These are phyloP conservation scores for Paraphoma sp. DNA, from an alignment of 2,329 filamentous ascomycete species.

Conservation along the genomic window DNA sequence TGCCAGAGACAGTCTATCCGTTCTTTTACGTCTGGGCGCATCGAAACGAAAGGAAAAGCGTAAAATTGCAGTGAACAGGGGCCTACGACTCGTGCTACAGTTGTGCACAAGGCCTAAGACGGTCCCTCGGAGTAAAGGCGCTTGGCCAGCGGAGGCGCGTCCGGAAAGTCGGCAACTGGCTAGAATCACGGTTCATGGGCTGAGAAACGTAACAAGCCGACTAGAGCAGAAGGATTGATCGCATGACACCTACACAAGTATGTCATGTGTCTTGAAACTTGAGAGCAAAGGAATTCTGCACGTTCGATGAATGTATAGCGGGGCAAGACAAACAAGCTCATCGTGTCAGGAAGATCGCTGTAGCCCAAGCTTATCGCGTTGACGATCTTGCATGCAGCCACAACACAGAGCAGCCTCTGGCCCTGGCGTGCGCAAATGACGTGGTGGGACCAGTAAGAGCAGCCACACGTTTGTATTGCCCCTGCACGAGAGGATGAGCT, in stretches of 20 bases:
- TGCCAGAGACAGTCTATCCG: conserved; percentile 49
- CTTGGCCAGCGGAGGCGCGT: neutral
- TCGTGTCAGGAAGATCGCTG: neutral
- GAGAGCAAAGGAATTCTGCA: neutral
- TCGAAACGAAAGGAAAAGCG: conserved; percentile 23
- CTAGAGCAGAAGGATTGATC: neutral
- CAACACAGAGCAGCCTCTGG: conserved; percentile 10
- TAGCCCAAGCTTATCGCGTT: conserved; percentile 4
- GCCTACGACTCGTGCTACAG: neutral
- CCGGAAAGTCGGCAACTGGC: conserved; percentile 2
- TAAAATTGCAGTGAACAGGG: conserved; percentile 6
- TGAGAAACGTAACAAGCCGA: neutral
- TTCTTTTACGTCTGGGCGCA: conserved; percentile 48
- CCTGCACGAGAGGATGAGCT: conserved; percentile 3
- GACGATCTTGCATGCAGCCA: conserved; percentile 21
- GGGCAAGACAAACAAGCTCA: conserved; percentile 6
- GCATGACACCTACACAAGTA: neutral
- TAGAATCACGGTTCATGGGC: conserved; percentile 1
- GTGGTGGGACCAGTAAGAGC: neutral
- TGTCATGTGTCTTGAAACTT: no score
- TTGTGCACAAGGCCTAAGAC: conserved; percentile 2
- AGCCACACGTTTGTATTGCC: conserved; percentile 3
- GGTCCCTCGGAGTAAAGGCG: neutral
- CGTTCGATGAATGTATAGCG: neutral
- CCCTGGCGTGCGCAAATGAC: conserved; percentile 9